Evolutionary conservation across 75 land plant genomes (phyloP).

Genomic region (Pseudotsuga menziesii): DNA sequence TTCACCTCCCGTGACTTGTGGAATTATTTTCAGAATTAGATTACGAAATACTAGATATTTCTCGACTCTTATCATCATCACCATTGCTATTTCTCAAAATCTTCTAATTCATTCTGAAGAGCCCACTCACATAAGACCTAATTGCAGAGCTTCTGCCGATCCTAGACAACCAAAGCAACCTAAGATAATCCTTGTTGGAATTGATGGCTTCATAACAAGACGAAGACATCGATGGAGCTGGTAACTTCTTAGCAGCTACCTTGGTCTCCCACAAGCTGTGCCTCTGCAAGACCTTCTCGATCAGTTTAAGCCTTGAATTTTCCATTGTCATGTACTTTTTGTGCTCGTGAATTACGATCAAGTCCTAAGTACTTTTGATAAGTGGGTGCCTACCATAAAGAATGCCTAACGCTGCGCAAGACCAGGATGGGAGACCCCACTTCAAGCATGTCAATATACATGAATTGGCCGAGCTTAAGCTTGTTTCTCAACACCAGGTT

Average conservation of each 20-base stretch:
- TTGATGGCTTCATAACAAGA: background rate
- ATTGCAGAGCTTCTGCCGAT: background rate
- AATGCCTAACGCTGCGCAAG: conserved; percentile 55
- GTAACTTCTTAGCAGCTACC: background rate
- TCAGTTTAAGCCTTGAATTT: background rate
- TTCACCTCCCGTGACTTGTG: no score
- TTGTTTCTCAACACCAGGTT: conserved; percentile 82
- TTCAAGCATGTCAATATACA: conserved; percentile 72
- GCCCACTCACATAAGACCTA: background rate
- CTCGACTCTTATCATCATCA: background rate
- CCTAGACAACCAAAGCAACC: background rate
- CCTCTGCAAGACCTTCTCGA: conserved; percentile 1
- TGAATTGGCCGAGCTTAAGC: conserved; percentile 90
- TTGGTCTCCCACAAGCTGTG: background rate
- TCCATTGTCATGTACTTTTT: background rate
- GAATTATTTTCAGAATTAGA: background rate
- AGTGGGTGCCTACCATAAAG: conserved; percentile 53
- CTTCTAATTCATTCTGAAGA: background rate
- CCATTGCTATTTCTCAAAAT: background rate
- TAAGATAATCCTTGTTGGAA: conserved; percentile 1
- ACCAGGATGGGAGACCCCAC: conserved; percentile 81
- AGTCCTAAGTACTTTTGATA: conserved; percentile 38
- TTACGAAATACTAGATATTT: background rate
- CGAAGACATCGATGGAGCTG: no score
- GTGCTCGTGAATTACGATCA: conserved; percentile 16